Base-by-base conservation (phyloP, 768 basidiomycete species). In the Suillus ampliporus region DNA sequence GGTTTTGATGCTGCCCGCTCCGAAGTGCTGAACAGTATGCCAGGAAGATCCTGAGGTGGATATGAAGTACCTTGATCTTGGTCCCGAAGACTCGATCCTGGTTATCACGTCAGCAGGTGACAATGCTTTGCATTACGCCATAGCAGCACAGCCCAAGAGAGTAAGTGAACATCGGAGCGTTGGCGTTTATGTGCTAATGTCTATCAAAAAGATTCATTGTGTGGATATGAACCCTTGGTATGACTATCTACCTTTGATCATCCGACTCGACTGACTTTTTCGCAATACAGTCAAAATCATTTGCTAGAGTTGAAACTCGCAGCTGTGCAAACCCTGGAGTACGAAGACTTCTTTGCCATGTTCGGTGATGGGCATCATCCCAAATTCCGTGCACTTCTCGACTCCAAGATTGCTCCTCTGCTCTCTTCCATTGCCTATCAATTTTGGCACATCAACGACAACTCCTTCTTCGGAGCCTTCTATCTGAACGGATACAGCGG, bases 31-130 rank as follows among this genome's bases (percentile, higher is more conserved):
- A 63, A 40, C 46, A 48, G 62, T 57, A 59, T 40, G 38, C 2
- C 48, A 84, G 85, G 91, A 93, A 73, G 91, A 92, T 70, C 91
- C 91, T 0, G 82, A 82, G 7, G 89, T 86, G 64, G 91, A 93
- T 70, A 85, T 92, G 81, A 80, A 82, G 65, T 80, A 85, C 67
- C 77, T 93, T 6, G 69, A 86, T 17, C 73, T 92, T 61, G 81
- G 83, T 21, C 73, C 76, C 40, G 80, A 88, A 14, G 91, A 93
- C 74, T 82, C 85, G 1, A 82, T 92, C 70, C 80, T 92, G 14
- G 86, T 87, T 19, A 91, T 93, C 68, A 92, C 90, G 1, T 87
- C 86, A 57, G 91, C 89, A 3, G 91, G 91, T 0, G 91, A 92
- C 73, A 93, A 93, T 71, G 89, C 89, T 3, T 77, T 93, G 40